Conservation (phyloP, 306 rosid genomes). For the Begonia fuchsioides region DNA sequence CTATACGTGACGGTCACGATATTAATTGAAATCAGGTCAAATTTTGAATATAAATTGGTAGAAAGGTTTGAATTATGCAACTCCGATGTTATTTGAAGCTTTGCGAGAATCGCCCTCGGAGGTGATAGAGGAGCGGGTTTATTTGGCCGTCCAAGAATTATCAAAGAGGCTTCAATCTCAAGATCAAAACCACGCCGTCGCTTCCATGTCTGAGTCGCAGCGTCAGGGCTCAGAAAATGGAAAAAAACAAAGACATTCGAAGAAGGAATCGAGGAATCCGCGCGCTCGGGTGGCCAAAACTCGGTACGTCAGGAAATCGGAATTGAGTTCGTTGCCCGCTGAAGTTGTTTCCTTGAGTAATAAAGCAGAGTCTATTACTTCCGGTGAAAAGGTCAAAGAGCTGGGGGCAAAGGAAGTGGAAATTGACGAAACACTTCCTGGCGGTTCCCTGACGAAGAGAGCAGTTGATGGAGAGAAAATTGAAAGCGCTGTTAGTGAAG, state of each 20-base stretch:
- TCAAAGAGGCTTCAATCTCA: slow-evolving; percentile 4
- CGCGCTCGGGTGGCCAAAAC: slow-evolving; percentile 13
- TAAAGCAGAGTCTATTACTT: slow-evolving; percentile 10
- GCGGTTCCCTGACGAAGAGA: slow-evolving; percentile 2
- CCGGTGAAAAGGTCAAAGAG: slow-evolving; percentile 8
- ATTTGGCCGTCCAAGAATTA: neutral
- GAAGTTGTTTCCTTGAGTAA: slow-evolving; percentile 4
- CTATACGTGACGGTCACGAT: no score
- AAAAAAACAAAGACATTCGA: slow-evolving; percentile 4
- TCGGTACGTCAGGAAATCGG: slow-evolving; percentile 22
- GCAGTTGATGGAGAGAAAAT: no score
- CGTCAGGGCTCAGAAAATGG: neutral
- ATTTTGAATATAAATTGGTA: no score
- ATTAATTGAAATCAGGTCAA: no score
- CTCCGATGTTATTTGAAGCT: neutral
- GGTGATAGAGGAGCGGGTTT: slow-evolving; percentile 7
- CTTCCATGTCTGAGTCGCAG: slow-evolving; percentile 1
- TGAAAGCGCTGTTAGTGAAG: slow-evolving; percentile 3
- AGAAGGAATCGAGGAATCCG: slow-evolving; percentile 9
- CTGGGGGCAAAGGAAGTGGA: slow-evolving; percentile 2
- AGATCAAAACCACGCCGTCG: slow-evolving; percentile 4
- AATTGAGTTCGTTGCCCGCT: slow-evolving; percentile 2
- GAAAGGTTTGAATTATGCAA: no score
- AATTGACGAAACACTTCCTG: neutral
- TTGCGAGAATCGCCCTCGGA: slow-evolving; percentile 3